Percentiles rank a stretch among this genome's conserved stretches.
Evolutionary conservation across 495 filamentous ascomycete genomes (phyloP).

Genomic region (Aspergillus affinis): DNA sequence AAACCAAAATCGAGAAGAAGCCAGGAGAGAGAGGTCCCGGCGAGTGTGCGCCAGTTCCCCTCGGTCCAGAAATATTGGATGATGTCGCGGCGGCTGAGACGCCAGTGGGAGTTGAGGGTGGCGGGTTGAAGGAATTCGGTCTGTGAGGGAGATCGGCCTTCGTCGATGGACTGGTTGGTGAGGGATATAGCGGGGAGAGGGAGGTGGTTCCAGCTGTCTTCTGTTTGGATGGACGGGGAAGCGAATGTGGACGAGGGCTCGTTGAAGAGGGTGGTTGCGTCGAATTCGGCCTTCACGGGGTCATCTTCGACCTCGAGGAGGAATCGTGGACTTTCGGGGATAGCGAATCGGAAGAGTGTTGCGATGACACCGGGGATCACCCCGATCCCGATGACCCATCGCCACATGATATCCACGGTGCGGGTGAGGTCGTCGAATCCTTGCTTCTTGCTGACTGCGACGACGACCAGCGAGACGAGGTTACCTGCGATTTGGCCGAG

Average conservation of each 20-base stretch:
- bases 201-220: constrained; percentile 17
- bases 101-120: constrained; percentile 47
- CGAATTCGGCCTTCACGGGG: constrained; percentile 46
- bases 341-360: constrained; percentile 56
- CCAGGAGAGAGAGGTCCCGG: constrained; percentile 51
- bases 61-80: constrained; percentile 49
- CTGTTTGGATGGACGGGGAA: constrained; percentile 7
- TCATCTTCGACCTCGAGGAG: constrained; percentile 52
- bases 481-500: constrained; percentile 63
- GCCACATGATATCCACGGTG: constrained; percentile 54
- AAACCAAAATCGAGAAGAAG: constrained; percentile 56
- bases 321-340: constrained; percentile 63
- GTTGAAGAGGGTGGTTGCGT: constrained; percentile 41
- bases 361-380: constrained; percentile 60
- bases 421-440: constrained; percentile 32
- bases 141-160: constrained; percentile 20
- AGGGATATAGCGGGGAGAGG: constrained; percentile 27
- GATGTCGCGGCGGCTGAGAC: constrained; percentile 41
- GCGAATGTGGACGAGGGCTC: constrained; percentile 19
- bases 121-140: constrained; percentile 31
- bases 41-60: constrained; percentile 53
- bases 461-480: constrained; percentile 48
- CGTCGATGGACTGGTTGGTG: constrained; percentile 25
- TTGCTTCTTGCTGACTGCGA: constrained; percentile 35
- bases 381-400: constrained; percentile 59